Base-by-base conservation (phyloP, 75 land plant species). In the Cunninghamia lanceolata region DNA sequence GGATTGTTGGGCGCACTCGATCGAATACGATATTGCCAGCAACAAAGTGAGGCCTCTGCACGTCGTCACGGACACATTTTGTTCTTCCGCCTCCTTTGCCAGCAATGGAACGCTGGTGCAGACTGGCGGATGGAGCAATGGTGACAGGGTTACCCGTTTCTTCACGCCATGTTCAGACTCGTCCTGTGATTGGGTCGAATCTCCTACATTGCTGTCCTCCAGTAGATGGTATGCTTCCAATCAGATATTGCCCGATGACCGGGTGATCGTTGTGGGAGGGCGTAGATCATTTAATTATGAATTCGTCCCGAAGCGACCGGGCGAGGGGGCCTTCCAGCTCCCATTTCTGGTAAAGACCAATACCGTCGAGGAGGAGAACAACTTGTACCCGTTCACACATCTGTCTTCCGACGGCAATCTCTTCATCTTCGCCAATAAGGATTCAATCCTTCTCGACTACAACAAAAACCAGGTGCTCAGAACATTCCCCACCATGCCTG, bases 231-330 rank as follows among this genome's bases (percentile, higher is more conserved):
- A 94, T 78, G 93, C 92, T 0, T 88, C 90, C n/a, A 92, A 92
- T 74, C 94, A 93, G 77, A 91, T 94, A 54, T 84, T 94, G 39
- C 96, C 93, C 1, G 93, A 94, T 82, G 90, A 91, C 0, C 82
- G 89, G 10, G 76, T 89, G 4, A 92, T 93, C 39, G 87, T 94
- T 14, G 90, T 94, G 39, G 96, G 96, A 36, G 96, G 96, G 1
- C 88, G 89, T 39, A 86, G 86, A 13, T 42, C 34, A 0, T 90
- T 80, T 87, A 91, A 50, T 82, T 90, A 90, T 79, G 93, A 91
- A 52, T 91, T 91, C 76, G 70, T 78, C 45, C 91, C 93, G 9
- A 82, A 87, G 39, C 21, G 30, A 28, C 36, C 59, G 28, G 74
- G 63, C 9, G 84, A 54, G 21, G 73, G 42, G 25, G 42, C 85